phyloP scores from a whole-genome alignment of 768 basidiomycete genomes.

The Lactarius psammicola region DNA sequence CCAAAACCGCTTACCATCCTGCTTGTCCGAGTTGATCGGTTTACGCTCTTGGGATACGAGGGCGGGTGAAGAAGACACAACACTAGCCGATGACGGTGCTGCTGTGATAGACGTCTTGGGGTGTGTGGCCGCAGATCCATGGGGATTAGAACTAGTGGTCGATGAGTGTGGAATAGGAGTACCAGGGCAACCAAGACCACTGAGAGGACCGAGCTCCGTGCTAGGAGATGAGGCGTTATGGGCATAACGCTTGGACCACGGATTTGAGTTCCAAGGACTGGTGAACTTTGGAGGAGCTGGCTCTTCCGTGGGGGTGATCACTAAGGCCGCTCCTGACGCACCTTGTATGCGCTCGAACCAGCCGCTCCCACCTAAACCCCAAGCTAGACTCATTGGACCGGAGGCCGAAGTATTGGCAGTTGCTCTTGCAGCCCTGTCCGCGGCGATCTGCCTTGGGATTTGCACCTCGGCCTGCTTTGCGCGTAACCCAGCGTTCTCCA shows the following conservation, averaged over 20 bases:
- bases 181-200: background rate
- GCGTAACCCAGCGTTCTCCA: too few species aligned
- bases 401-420: too few species aligned
- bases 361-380: too few species aligned
- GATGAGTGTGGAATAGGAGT: background rate
- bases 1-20: too few species aligned
- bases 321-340: background rate
- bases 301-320: background rate
- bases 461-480: background rate
- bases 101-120: background rate
- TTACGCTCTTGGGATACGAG: background rate
- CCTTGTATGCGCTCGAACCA: too few species aligned
- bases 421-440: too few species aligned
- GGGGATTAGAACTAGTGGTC: background rate
- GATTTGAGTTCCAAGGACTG: background rate
- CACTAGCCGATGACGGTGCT: background rate
- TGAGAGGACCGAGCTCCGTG: background rate
- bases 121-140: background rate
- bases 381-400: too few species aligned
- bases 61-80: slow-evolving; percentile 1
- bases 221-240: background rate
- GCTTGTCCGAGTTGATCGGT: slow-evolving; percentile 6
- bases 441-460: background rate
- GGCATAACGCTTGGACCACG: background rate
- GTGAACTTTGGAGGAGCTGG: background rate